A percentile compares a stretch with the other conserved stretches of the same genome.
phyloP scores from a whole-genome alignment of 495 filamentous ascomycete genomes.

The Aspergillus sparsus region DNA sequence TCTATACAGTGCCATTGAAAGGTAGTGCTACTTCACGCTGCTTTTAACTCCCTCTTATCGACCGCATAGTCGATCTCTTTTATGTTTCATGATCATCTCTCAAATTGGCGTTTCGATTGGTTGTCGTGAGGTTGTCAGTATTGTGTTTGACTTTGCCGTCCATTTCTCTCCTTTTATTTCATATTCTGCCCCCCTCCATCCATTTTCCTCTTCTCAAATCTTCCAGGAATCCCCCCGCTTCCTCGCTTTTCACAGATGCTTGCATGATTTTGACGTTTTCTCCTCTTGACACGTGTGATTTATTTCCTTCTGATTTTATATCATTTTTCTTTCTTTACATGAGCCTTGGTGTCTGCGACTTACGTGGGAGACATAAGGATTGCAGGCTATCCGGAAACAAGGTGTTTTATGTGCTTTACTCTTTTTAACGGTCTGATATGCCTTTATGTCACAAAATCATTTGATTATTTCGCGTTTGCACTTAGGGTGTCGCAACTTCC shows the following conservation, averaged over 20 bases:
- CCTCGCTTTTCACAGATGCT: constrained; percentile 1
- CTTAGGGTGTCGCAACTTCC: constrained; percentile 7
- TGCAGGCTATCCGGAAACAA: constrained; percentile 12
- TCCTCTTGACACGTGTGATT: neutral
- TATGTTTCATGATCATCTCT: constrained; percentile 20
- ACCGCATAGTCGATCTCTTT: constrained; percentile 4
- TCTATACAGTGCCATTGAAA: neutral
- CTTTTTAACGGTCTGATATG: constrained; percentile 7
- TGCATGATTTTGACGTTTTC: neutral
- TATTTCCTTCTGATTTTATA: neutral
- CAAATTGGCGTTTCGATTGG: constrained; percentile 26
- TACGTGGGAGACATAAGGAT: constrained; percentile 1
- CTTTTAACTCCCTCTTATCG: neutral
- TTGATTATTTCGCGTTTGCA: constrained; percentile 2
- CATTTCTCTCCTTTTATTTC: constrained; percentile 5
- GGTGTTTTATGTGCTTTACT: neutral
- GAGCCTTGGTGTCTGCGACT: constrained; percentile 7
- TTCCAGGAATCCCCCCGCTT: neutral
- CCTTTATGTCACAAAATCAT: constrained; percentile 7
- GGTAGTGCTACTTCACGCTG: neutral
- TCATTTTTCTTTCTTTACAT: neutral
- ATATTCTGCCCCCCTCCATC: constrained; percentile 5
- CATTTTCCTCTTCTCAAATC: neutral
- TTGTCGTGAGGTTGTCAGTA: constrained; percentile 8
- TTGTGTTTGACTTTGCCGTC: neutral